Percentiles rank a stretch among this genome's conserved stretches.
Evolutionary conservation across 345 rosid genomes (phyloP).

Genomic region (Aegle marmelos): DNA sequence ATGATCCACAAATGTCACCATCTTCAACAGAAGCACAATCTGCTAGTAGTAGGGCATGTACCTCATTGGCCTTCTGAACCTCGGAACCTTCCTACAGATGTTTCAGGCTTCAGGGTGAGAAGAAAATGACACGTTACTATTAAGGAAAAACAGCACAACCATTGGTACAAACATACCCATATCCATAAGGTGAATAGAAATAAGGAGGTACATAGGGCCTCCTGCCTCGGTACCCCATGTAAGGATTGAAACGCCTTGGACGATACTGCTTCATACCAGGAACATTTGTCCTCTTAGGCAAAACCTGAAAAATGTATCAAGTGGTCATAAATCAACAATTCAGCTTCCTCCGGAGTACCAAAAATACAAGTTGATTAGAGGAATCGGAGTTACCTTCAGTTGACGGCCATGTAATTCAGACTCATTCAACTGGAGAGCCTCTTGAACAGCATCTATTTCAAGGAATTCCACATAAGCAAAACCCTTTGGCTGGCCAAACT

Average conservation of each 20-base stretch:
- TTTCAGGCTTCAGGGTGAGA: not conserved
- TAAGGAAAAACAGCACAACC: not conserved
- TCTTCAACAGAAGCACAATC: constrained; percentile 6
- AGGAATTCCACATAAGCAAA: constrained; percentile 94
- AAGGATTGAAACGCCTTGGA: constrained; percentile 70
- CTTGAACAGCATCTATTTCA: constrained; percentile 81
- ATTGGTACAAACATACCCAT: constrained; percentile 53
- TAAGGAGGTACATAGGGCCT: constrained; percentile 76
- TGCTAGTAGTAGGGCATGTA: constrained; percentile 88
- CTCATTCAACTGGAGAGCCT: constrained; percentile 78
- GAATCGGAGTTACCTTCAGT: constrained; percentile 50
- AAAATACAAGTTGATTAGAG: not conserved
- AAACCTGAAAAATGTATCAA: constrained; percentile 42
- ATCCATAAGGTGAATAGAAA: constrained; percentile 85
- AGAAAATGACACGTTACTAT: not conserved
- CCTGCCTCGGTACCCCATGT: constrained; percentile 62
- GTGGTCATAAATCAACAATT: not conserved
- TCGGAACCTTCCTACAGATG: constrained; percentile 75
- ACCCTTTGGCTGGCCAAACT: constrained; percentile 95
- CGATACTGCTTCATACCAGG: constrained; percentile 94
- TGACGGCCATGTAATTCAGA: constrained; percentile 97
- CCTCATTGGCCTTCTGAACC: constrained; percentile 84
- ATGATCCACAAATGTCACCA: not conserved
- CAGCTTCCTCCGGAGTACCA: not conserved
- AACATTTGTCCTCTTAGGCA: constrained; percentile 86